Evolutionary conservation across 2,329 filamentous ascomycete species (phyloP).

Genomic region (Xylaria sp.): DNA sequence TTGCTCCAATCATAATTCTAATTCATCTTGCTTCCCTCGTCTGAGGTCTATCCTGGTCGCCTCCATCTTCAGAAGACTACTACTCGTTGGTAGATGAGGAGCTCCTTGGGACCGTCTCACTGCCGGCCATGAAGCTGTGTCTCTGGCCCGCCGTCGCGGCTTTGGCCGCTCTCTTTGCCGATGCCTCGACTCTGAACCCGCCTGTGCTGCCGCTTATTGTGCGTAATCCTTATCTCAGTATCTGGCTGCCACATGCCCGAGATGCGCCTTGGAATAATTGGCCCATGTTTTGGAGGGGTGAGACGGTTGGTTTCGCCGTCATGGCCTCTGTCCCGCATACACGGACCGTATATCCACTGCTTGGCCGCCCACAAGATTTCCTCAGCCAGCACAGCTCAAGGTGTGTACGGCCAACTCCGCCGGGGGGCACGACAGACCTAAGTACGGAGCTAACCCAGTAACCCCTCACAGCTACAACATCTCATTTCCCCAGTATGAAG

Average conservation of each 20-base stretch:
- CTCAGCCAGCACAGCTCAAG: conserved; percentile 46
- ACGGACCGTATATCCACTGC: conserved; percentile 59
- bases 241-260: conserved; percentile 74
- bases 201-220: conserved; percentile 68
- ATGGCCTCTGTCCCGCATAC: conserved; percentile 59
- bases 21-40: background rate
- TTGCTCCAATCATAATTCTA: background rate
- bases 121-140: conserved; percentile 46
- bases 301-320: conserved; percentile 60
- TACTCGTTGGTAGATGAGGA: conserved; percentile 25
- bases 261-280: conserved; percentile 82
- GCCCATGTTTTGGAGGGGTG: conserved; percentile 86
- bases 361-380: conserved; percentile 65
- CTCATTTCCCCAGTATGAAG: conserved; percentile 56
- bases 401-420: conserved; percentile 20
- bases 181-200: conserved; percentile 65
- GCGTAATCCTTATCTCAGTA: conserved; percentile 69
- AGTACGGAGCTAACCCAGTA: conserved; percentile 12
- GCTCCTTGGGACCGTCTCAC: conserved; percentile 14
- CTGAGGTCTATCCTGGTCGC: background rate
- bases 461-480: conserved; percentile 52
- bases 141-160: conserved; percentile 47
- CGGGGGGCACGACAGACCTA: background rate
- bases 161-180: conserved; percentile 50
- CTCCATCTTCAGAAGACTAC: background rate